Conservation (phyloP, 371 early-diverging fungal species). For the Rhizopus sp. region DNA sequence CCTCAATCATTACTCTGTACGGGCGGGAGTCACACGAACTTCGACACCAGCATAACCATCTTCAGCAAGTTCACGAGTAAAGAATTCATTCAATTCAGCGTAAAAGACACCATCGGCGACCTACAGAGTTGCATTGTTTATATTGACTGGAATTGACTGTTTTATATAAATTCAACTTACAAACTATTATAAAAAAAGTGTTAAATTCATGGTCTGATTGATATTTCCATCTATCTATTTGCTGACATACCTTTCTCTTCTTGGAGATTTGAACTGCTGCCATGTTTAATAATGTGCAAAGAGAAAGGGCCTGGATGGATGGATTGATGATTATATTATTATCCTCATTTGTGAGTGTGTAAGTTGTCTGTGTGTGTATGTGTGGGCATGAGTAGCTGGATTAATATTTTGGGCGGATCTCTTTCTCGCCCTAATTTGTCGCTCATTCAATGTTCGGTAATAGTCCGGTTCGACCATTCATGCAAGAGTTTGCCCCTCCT, state of each 20-base stretch:
- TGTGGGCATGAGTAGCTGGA: too few species aligned
- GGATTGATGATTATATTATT: too few species aligned
- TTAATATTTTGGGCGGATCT: too few species aligned
- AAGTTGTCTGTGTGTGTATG: too few species aligned
- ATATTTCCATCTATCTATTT: slow-evolving; percentile 5
- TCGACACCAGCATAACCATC: slow-evolving; percentile 97
- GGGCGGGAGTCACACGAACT: slow-evolving; percentile 97
- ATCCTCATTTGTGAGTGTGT: too few species aligned
- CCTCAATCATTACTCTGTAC: slow-evolving; percentile 78
- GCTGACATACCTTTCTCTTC: slow-evolving; percentile 23
- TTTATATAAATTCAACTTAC: slow-evolving; percentile 38
- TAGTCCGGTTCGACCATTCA: too few species aligned
- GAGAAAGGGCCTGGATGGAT: neutral
- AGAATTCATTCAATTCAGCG: slow-evolving; percentile 99
- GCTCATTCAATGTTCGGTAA: too few species aligned
- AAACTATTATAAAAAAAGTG: slow-evolving; percentile 36
- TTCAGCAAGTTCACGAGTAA: slow-evolving; percentile 91
- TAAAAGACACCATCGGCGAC: slow-evolving; percentile 99
- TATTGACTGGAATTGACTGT: neutral
- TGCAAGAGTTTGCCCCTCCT: too few species aligned
- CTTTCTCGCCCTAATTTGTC: too few species aligned
- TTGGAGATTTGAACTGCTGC: slow-evolving; percentile 28
- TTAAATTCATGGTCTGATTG: neutral
- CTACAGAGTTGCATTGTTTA: slow-evolving; percentile 40
- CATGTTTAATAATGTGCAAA: slow-evolving; percentile 9